These are phyloP conservation scores for Paulownia fortunei DNA, from an alignment of 257 asterid species.

Conservation along the genomic window DNA sequence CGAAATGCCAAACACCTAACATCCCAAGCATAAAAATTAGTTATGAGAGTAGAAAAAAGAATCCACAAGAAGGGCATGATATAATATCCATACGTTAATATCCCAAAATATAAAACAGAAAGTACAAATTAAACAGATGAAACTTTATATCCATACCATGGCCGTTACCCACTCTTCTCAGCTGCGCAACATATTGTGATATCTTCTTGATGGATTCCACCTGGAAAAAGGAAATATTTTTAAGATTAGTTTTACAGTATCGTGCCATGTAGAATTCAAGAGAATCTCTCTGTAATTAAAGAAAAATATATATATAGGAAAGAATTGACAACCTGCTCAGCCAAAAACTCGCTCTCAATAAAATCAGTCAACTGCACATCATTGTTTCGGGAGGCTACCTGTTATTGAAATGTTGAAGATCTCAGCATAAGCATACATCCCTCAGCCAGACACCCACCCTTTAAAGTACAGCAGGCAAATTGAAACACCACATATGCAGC, in stretches of 20 bases:
- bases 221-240: constrained; percentile 32
- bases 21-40: background rate
- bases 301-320: background rate
- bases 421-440: background rate
- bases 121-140: background rate
- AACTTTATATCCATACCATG: constrained; percentile 49
- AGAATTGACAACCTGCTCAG: constrained; percentile 54
- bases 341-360: constrained; percentile 60
- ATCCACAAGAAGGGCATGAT: background rate
- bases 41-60: background rate
- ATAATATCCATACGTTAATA: background rate
- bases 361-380: constrained; percentile 68
- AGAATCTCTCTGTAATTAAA: background rate
- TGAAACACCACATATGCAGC: background rate
- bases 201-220: constrained; percentile 72
- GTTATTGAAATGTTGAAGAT: constrained; percentile 20
- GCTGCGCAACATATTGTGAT: constrained; percentile 69
- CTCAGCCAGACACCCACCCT: background rate
- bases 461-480: background rate
- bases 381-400: constrained; percentile 59
- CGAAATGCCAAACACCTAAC: constrained; percentile 65
- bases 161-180: constrained; percentile 77
- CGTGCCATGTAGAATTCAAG: background rate
- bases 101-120: background rate
- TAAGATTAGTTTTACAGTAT: background rate